phyloP scores from a whole-genome alignment of 2,329 filamentous ascomycete genomes.

The Phaeosphaeriaceae sp. region DNA sequence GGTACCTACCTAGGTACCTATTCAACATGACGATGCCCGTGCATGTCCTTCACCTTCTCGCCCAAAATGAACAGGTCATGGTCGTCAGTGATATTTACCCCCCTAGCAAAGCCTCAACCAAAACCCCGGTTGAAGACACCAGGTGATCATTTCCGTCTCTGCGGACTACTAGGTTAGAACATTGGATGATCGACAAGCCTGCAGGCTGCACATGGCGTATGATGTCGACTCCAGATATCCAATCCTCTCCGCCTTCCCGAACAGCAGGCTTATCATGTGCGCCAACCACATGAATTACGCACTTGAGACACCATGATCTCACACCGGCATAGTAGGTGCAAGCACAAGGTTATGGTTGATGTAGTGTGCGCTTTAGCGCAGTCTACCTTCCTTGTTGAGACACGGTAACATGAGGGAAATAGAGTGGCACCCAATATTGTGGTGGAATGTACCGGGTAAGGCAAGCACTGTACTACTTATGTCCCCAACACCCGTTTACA shows the following conservation, averaged over 20 bases:
- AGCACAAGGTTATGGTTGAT: neutral
- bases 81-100: neutral
- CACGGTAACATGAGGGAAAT: neutral
- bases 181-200: slow-evolving; percentile 13
- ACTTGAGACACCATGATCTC: neutral
- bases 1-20: too few relatives aligned
- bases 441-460: slow-evolving; percentile 6
- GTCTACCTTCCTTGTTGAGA: neutral
- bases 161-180: too few relatives aligned
- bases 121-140: neutral
- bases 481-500: neutral
- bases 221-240: neutral
- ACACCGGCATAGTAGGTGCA: neutral
- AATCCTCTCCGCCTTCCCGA: slow-evolving; percentile 4
- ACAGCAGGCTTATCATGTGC: slow-evolving; percentile 12
- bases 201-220: slow-evolving; percentile 4
- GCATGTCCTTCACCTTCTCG: neutral
- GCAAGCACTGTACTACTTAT: slow-evolving; percentile 1
- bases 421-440: slow-evolving; percentile 16
- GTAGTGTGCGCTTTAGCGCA: neutral
- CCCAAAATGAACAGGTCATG: neutral
- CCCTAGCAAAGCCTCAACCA: too few relatives aligned
- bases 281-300: slow-evolving; percentile 3
- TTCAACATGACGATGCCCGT: neutral
- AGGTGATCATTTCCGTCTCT: neutral